Conservation (phyloP, 2,329 filamentous ascomycete species). For the Apiospora koreana region DNA sequence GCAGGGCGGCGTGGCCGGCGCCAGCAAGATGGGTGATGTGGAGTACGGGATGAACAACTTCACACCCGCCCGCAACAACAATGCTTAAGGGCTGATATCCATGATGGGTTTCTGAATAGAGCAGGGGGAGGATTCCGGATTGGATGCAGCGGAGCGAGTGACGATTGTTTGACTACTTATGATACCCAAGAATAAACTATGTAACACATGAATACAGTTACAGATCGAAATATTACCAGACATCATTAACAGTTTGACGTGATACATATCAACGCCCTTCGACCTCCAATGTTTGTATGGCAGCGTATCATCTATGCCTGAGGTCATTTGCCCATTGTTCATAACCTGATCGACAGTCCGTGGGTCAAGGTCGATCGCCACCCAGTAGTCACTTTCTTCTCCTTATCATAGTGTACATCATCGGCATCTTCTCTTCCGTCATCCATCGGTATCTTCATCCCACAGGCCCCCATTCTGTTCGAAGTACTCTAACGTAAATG, state of each 20-base stretch:
- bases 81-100: background rate
- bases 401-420: no score
- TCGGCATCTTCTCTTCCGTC: no score
- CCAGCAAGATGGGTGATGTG: background rate
- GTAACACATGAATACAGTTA: background rate
- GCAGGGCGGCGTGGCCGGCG: background rate
- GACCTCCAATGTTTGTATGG: background rate
- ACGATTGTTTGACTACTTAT: background rate
- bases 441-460: background rate
- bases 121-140: no score
- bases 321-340: background rate
- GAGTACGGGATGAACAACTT: background rate
- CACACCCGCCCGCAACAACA: background rate
- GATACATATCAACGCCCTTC: background rate
- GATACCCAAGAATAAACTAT: background rate
- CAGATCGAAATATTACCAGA: background rate
- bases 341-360: background rate
- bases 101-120: no score
- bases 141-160: background rate
- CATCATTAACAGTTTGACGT: no score
- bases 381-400: constrained; percentile 1
- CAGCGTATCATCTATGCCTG: background rate
- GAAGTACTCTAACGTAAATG: background rate
- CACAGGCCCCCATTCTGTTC: background rate
- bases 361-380: constrained; percentile 11